These are phyloP conservation scores for Euclidium syriacum DNA, from an alignment of 345 rosid genomes.

Conservation along the genomic window DNA sequence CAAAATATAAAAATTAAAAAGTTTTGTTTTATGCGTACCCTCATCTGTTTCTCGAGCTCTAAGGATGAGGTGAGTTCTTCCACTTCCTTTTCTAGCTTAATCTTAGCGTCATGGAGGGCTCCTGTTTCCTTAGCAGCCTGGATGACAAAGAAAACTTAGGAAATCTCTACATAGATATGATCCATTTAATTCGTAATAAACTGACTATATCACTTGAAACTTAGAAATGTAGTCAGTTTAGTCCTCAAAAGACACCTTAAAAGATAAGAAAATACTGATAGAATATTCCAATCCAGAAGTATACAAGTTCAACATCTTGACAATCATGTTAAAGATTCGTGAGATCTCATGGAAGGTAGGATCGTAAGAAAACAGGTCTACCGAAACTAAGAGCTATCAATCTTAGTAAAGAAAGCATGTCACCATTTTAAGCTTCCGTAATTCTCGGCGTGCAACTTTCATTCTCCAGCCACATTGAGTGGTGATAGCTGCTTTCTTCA, in stretches of 20 bases:
- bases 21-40: slow-evolving; percentile 20
- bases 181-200: neutral
- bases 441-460: slow-evolving; percentile 67
- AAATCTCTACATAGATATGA: neutral
- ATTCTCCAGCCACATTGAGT: slow-evolving; percentile 85
- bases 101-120: slow-evolving; percentile 37
- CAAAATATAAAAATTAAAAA: slow-evolving; percentile 1
- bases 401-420: slow-evolving; percentile 15
- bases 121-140: slow-evolving; percentile 38
- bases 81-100: slow-evolving; percentile 29
- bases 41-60: slow-evolving; percentile 41
- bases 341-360: slow-evolving; percentile 11
- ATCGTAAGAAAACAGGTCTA: neutral
- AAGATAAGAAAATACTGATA: neutral
- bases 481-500: slow-evolving; percentile 61
- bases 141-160: slow-evolving; percentile 5
- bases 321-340: slow-evolving; percentile 9
- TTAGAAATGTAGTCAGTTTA: neutral
- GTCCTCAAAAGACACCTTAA: neutral
- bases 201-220: neutral
- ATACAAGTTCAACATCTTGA: slow-evolving; percentile 1
- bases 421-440: slow-evolving; percentile 83
- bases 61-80: slow-evolving; percentile 27
- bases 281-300: neutral
- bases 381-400: neutral